phyloP scores from a whole-genome alignment of 192 early-diverging fungal species.

The Rhizophlyctis rosea region DNA sequence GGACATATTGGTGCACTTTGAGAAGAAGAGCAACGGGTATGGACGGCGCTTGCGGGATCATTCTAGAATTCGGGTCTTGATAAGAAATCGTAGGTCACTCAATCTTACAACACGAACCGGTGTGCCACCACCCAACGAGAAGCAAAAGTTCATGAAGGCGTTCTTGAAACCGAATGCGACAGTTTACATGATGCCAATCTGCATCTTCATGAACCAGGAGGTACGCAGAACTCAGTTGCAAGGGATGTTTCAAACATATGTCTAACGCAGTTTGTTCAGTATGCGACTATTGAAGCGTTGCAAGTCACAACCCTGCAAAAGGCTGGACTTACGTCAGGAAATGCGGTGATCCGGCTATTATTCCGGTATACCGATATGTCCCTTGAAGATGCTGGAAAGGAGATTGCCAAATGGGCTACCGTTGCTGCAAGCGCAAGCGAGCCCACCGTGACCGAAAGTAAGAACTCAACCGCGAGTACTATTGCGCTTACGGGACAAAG shows the following conservation, averaged over 20 bases:
- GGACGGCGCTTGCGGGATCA: too few species aligned
- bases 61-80: not conserved
- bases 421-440: not conserved
- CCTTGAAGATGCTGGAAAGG: constrained; percentile 46
- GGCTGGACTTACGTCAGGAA: constrained; percentile 67
- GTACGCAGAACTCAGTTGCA: constrained; percentile 27
- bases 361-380: constrained; percentile 52
- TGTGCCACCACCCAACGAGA: constrained; percentile 9
- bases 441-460: too few species aligned
- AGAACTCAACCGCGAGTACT: too few species aligned
- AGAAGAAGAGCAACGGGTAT: constrained; percentile 44
- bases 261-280: constrained; percentile 37
- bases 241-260: not conserved
- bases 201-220: constrained; percentile 65
- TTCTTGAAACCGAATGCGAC: constrained; percentile 31
- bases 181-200: constrained; percentile 59
- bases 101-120: constrained; percentile 53
- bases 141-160: not conserved
- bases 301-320: constrained; percentile 66
- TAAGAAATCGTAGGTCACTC: constrained; percentile 32
- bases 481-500: too few species aligned
- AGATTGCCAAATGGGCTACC: constrained; percentile 28
- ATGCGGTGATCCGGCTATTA: constrained; percentile 66
- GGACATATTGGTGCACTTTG: constrained; percentile 62
- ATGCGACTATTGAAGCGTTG: constrained; percentile 52